phyloP scores from a whole-genome alignment of 495 filamentous ascomycete genomes.

The Neohortaea acidophila region DNA sequence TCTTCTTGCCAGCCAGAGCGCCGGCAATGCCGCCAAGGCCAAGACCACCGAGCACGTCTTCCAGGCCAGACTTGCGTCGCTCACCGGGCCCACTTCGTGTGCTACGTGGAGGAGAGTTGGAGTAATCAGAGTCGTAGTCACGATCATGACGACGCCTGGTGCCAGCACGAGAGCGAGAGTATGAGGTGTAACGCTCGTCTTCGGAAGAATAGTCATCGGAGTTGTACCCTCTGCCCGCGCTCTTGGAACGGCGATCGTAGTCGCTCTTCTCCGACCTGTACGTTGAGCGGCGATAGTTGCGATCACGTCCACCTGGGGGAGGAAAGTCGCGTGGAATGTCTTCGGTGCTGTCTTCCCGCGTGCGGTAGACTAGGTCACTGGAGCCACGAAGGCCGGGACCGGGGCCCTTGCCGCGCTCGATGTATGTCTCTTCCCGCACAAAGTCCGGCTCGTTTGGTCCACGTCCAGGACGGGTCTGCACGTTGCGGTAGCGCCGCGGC shows the following conservation, averaged over 20 bases:
- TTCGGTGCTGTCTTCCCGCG: constrained; percentile 30
- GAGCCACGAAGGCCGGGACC: constrained; percentile 10
- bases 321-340: constrained; percentile 31
- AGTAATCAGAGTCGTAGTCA: constrained; percentile 22
- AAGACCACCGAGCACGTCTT: constrained; percentile 24
- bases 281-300: constrained; percentile 3
- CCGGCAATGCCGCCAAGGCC: constrained; percentile 29
- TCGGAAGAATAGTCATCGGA: constrained; percentile 24
- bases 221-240: constrained; percentile 18
- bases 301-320: constrained; percentile 22
- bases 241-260: constrained; percentile 23
- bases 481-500: constrained; percentile 19
- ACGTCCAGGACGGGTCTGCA: constrained; percentile 22
- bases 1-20: constrained; percentile 23
- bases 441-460: constrained; percentile 29
- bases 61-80: constrained; percentile 28
- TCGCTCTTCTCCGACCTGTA: constrained; percentile 18
- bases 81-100: constrained; percentile 15
- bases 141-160: constrained; percentile 13
- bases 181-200: constrained; percentile 18
- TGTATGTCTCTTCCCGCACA: constrained; percentile 27
- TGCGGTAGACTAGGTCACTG: constrained; percentile 28
- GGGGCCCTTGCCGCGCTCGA: constrained; percentile 27
- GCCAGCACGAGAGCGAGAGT: constrained; percentile 15
- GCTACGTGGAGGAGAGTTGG: constrained; percentile 19